phyloP scores from a whole-genome alignment of 2,329 filamentous ascomycete genomes.

The Botrytis galanthina region DNA sequence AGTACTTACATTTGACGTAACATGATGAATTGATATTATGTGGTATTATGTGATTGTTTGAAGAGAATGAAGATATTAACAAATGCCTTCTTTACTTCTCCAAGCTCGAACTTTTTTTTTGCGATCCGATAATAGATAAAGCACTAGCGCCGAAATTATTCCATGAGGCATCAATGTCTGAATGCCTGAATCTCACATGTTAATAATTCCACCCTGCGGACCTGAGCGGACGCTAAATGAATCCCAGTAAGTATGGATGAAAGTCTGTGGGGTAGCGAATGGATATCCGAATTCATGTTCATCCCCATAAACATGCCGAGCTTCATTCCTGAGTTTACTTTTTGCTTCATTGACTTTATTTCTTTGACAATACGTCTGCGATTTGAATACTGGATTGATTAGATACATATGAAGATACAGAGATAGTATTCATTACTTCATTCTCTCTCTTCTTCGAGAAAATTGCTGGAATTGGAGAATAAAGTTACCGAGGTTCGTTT shows the following conservation, averaged over 20 bases:
- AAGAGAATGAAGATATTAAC: constrained; percentile 19
- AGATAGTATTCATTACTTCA: not conserved
- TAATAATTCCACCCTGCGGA: constrained; percentile 18
- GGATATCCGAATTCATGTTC: constrained; percentile 22
- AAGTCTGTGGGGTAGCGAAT: constrained; percentile 26
- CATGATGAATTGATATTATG: constrained; percentile 34
- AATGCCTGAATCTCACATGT: constrained; percentile 26
- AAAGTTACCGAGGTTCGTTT: constrained; percentile 33
- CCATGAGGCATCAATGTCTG: not conserved
- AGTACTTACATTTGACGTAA: constrained; percentile 38
- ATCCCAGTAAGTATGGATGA: not conserved
- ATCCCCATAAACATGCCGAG: constrained; percentile 17
- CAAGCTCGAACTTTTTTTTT: constrained; percentile 22
- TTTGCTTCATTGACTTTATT: constrained; percentile 3
- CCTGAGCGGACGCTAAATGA: constrained; percentile 15
- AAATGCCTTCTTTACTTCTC: constrained; percentile 24
- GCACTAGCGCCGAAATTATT: constrained; percentile 15
- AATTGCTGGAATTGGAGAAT: constrained; percentile 18
- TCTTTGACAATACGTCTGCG: constrained; percentile 9
- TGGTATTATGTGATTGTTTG: constrained; percentile 19
- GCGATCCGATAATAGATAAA: constrained; percentile 28
- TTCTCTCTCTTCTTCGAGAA: not conserved
- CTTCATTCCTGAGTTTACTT: constrained; percentile 25
- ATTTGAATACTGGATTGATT: not conserved
- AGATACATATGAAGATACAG: not conserved